Percentiles rank a stretch among this genome's conserved stretches.
These are phyloP conservation scores for Rheum nobile DNA, from an alignment of 148 eudicot genomes.

Conservation along the genomic window DNA sequence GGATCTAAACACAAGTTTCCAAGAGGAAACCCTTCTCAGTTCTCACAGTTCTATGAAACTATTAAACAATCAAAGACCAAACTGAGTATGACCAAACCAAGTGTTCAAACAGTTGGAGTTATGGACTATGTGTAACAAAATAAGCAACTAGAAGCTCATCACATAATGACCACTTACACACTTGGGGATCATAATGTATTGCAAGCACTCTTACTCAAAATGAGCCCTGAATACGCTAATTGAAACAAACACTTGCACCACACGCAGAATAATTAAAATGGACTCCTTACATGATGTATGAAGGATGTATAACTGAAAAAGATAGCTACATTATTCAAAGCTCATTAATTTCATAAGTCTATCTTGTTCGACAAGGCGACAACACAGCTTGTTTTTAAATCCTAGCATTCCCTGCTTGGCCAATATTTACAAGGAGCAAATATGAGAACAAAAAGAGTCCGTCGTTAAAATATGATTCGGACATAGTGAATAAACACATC, in stretches of 20 bases:
- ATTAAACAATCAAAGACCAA: background rate
- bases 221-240: background rate
- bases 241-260: background rate
- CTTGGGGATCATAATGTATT: background rate
- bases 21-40: background rate
- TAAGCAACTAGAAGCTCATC: background rate
- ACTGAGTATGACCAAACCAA: background rate
- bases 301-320: background rate
- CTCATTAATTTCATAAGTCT: background rate
- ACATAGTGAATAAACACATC: background rate
- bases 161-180: background rate
- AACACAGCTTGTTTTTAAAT: background rate
- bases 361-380: background rate
- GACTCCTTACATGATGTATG: background rate
- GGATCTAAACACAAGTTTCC: background rate
- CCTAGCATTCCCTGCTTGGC: background rate
- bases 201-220: background rate
- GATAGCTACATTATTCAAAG: background rate
- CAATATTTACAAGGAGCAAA: background rate
- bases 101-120: background rate
- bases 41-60: background rate
- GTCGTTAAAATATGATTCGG: background rate
- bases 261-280: background rate
- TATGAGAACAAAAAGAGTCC: background rate
- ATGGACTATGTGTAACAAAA: background rate